phyloP scores from a whole-genome alignment of 2,329 filamentous ascomycete genomes.

The Colletotrichum chlorophyti region DNA sequence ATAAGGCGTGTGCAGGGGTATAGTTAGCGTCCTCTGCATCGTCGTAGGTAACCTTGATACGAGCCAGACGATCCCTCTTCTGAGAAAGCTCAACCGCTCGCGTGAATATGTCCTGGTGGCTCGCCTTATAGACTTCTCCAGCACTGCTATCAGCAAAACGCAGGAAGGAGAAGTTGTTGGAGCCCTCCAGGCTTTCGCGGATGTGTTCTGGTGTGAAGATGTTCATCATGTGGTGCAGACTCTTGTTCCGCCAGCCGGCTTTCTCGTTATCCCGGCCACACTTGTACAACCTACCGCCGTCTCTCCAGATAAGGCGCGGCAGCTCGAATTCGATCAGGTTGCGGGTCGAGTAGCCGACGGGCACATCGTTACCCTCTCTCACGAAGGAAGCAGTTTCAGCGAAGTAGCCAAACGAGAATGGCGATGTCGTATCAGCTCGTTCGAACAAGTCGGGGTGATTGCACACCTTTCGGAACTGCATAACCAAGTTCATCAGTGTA shows the following conservation, averaged over 20 bases:
- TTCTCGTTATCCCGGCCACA: slow-evolving; percentile 74
- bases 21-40: slow-evolving; percentile 67
- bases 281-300: slow-evolving; percentile 77
- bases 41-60: slow-evolving; percentile 74
- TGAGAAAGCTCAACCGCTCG: slow-evolving; percentile 70
- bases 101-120: slow-evolving; percentile 74
- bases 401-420: slow-evolving; percentile 83
- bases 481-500: slow-evolving; percentile 98
- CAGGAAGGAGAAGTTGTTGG: slow-evolving; percentile 84
- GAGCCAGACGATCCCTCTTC: slow-evolving; percentile 66
- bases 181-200: slow-evolving; percentile 63
- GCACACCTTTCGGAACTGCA: slow-evolving; percentile 99
- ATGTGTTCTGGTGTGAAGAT: slow-evolving; percentile 87
- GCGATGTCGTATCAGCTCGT: slow-evolving; percentile 88
- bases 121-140: slow-evolving; percentile 73
- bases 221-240: slow-evolving; percentile 83
- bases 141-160: slow-evolving; percentile 83
- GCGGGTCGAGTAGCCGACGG: slow-evolving; percentile 86
- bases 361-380: slow-evolving; percentile 81
- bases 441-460: slow-evolving; percentile 98
- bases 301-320: slow-evolving; percentile 82
- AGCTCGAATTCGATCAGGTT: slow-evolving; percentile 85
- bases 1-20: slow-evolving; percentile 77
- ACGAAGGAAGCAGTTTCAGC: slow-evolving; percentile 96
- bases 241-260: slow-evolving; percentile 82